Evolutionary conservation across 345 rosid species (phyloP).

Genomic region (Heritiera littoralis): DNA sequence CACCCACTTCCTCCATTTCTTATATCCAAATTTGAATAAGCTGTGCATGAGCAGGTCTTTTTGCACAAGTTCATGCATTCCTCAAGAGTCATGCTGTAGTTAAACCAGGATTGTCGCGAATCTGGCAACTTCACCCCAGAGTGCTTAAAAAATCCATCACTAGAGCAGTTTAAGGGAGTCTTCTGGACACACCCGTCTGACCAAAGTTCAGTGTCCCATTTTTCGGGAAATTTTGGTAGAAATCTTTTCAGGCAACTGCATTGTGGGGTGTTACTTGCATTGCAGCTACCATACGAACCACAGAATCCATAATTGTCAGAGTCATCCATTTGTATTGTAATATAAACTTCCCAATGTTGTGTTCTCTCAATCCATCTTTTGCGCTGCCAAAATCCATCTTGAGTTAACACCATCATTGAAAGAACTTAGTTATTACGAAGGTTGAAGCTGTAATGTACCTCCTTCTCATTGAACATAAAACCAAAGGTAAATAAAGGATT

Average conservation of each 20-base stretch:
- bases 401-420: constrained; percentile 30
- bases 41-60: constrained; percentile 52
- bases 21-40: constrained; percentile 42
- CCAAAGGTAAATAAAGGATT: constrained; percentile 18
- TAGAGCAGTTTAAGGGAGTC: constrained; percentile 29
- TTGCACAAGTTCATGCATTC: constrained; percentile 40
- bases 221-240: constrained; percentile 32
- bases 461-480: constrained; percentile 30
- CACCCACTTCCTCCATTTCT: constrained; percentile 44
- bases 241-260: constrained; percentile 53
- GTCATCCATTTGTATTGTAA: constrained; percentile 38
- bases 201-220: constrained; percentile 42
- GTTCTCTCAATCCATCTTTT: constrained; percentile 38
- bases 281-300: constrained; percentile 45
- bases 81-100: constrained; percentile 27
- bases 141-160: constrained; percentile 34
- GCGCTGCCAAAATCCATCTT: constrained; percentile 34
- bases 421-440: constrained; percentile 24
- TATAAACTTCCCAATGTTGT: constrained; percentile 31
- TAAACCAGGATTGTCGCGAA: constrained; percentile 27
- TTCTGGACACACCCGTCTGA: constrained; percentile 48
- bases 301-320: constrained; percentile 43
- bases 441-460: constrained; percentile 37
- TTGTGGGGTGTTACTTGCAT: constrained; percentile 32
- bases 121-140: constrained; percentile 49